phyloP scores from a whole-genome alignment of 2,329 filamentous ascomycete genomes.

The Didymella pomorum region DNA sequence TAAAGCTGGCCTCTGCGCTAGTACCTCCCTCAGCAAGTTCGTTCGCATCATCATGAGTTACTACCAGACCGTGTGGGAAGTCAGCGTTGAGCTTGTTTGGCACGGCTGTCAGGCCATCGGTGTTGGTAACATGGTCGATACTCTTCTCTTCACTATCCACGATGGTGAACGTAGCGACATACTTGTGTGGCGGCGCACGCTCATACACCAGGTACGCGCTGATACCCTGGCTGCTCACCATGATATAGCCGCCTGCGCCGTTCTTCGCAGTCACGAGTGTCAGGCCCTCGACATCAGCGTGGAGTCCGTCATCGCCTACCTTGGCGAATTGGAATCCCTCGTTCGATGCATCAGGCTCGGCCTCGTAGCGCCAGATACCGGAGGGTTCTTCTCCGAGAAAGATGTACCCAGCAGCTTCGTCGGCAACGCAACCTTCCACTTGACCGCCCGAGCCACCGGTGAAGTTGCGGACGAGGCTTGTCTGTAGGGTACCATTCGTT shows the following conservation, averaged over 20 bases:
- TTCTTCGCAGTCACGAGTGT: constrained; percentile 59
- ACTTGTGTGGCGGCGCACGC: constrained; percentile 59
- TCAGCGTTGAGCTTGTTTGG: constrained; percentile 53
- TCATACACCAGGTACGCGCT: constrained; percentile 63
- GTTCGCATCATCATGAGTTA: constrained; percentile 64
- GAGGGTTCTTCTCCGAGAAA: constrained; percentile 63
- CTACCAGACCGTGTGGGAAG: constrained; percentile 54
- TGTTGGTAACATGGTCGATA: constrained; percentile 62
- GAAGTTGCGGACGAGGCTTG: constrained; percentile 61
- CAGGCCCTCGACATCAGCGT: constrained; percentile 64
- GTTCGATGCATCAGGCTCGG: constrained; percentile 57
- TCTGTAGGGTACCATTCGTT: constrained; percentile 54
- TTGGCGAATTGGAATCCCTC: constrained; percentile 49
- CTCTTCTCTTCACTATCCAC: constrained; percentile 52
- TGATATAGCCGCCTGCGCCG: constrained; percentile 57
- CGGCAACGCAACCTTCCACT: constrained; percentile 63
- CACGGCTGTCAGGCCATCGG: constrained; percentile 61
- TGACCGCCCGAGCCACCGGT: constrained; percentile 61
- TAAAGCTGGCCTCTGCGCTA: constrained; percentile 60
- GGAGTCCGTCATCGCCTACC: constrained; percentile 57
- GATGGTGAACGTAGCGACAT: constrained; percentile 60
- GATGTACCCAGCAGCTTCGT: constrained; percentile 61
- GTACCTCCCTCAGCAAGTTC: constrained; percentile 58
- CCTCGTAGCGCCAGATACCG: constrained; percentile 62
- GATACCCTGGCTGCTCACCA: constrained; percentile 63